phyloP scores from a whole-genome alignment of 495 filamentous ascomycete genomes.

The Physcia stellaris region DNA sequence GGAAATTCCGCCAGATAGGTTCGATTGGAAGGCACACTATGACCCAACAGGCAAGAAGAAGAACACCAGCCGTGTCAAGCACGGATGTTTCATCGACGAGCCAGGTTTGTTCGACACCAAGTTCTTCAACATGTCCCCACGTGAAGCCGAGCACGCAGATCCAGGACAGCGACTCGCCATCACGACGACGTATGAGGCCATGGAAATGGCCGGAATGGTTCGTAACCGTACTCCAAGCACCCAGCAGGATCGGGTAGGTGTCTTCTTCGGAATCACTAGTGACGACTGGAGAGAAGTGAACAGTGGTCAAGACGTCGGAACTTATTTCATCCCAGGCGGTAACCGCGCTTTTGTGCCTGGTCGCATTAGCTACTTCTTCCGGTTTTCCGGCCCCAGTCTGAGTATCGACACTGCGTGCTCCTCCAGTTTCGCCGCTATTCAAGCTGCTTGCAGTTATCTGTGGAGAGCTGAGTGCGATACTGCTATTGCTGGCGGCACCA shows the following conservation, averaged over 20 bases:
- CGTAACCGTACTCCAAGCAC: constrained; percentile 73
- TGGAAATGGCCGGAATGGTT: constrained; percentile 66
- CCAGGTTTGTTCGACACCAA: constrained; percentile 34
- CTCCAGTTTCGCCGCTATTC: constrained; percentile 51
- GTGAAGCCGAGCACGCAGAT: constrained; percentile 54
- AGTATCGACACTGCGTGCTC: constrained; percentile 72
- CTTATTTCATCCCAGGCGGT: constrained; percentile 24
- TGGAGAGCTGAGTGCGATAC: constrained; percentile 70
- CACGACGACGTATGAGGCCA: constrained; percentile 61
- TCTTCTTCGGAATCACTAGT: constrained; percentile 82
- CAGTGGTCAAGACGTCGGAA: constrained; percentile 14
- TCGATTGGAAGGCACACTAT: constrained; percentile 12
- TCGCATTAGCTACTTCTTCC: constrained; percentile 44
- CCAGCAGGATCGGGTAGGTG: constrained; percentile 65
- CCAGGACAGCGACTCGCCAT: constrained; percentile 64
- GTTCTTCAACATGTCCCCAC: constrained; percentile 36
- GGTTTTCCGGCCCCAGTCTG: constrained; percentile 57
- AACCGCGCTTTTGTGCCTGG: constrained; percentile 5
- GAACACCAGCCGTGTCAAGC: constrained; percentile 25
- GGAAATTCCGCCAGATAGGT: constrained; percentile 24
- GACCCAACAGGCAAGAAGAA: constrained; percentile 22
- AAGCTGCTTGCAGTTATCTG: constrained; percentile 59
- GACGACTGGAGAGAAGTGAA: constrained; percentile 68
- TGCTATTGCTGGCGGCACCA: constrained; percentile 70
- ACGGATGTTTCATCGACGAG: constrained; percentile 32